Evolutionary conservation across 331 rosid genomes (phyloP).

Genomic region (Saraca asoca): DNA sequence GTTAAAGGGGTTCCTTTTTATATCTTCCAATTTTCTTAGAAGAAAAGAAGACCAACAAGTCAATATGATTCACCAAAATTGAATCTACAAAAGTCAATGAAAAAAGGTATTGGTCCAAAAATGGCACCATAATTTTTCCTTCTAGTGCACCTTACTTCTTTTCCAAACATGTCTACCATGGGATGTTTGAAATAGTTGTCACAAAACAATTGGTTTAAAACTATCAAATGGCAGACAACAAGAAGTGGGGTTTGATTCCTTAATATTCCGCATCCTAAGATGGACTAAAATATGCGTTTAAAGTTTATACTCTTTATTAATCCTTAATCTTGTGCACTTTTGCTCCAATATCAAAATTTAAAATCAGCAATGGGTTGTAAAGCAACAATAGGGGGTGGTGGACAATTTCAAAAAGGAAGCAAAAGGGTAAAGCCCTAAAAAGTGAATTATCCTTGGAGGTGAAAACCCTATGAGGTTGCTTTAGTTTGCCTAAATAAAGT

Average conservation of each 20-base stretch:
- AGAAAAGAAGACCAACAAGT: constrained; percentile 26
- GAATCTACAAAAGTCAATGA: constrained; percentile 55
- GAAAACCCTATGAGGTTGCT: constrained; percentile 17
- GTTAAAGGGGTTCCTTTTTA: constrained; percentile 30
- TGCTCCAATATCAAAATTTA: background rate
- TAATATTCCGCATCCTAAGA: constrained; percentile 48
- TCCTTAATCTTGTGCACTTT: constrained; percentile 29
- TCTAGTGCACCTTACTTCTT: constrained; percentile 34
- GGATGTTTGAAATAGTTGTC: background rate
- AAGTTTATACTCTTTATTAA: background rate
- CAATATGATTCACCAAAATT: constrained; percentile 43
- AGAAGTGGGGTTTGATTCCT: constrained; percentile 59
- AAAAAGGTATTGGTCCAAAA: constrained; percentile 34
- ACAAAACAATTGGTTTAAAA: constrained; percentile 33
- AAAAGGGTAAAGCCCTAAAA: background rate
- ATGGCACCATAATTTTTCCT: constrained; percentile 20
- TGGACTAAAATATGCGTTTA: constrained; percentile 33
- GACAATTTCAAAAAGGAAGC: background rate
- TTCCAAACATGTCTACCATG: constrained; percentile 44
- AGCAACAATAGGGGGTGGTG: background rate
- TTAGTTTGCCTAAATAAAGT: background rate
- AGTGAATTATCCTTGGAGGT: no score
- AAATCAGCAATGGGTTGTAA: background rate
- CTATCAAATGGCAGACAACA: constrained; percentile 53
- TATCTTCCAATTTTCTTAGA: background rate